phyloP scores from a whole-genome alignment of 73 alveolate genomes.

The Tetrahymena borealis region DNA sequence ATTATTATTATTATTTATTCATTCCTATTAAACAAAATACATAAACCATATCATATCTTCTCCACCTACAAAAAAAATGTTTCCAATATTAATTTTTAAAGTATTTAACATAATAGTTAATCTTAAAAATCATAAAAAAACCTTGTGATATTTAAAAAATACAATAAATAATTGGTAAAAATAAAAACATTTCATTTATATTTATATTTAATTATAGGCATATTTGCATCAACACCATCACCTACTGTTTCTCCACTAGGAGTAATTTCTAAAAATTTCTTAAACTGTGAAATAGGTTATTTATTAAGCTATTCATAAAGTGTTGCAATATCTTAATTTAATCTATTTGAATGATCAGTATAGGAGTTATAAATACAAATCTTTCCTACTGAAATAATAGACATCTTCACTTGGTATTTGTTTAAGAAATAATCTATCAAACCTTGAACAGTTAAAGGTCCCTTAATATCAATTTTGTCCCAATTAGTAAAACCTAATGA shows the following conservation, averaged over 20 bases:
- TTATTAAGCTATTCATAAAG: not conserved
- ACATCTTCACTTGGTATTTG: not conserved
- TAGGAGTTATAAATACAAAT: not conserved
- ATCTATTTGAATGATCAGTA: not conserved
- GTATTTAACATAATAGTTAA: too few species aligned
- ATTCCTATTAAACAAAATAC: too few species aligned
- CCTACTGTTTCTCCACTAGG: not conserved
- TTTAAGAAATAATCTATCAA: not conserved
- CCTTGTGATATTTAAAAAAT: too few species aligned
- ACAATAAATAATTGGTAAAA: not conserved
- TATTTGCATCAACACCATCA: not conserved
- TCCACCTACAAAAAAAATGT: too few species aligned
- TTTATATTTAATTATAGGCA: not conserved
- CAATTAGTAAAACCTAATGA: constrained; percentile 46
- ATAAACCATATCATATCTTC: too few species aligned
- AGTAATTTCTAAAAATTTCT: not conserved
- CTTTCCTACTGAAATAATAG: not conserved
- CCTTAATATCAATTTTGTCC: constrained; percentile 82
- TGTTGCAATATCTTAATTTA: not conserved
- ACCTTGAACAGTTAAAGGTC: constrained; percentile 4
- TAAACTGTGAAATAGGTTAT: not conserved
- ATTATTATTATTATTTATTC: too few species aligned
- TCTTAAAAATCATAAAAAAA: too few species aligned
- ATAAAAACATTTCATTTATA: not conserved
- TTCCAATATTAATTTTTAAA: too few species aligned